phyloP scores from a whole-genome alignment of 805 yeast genomes.

The Yamadazyma nakazawae region DNA sequence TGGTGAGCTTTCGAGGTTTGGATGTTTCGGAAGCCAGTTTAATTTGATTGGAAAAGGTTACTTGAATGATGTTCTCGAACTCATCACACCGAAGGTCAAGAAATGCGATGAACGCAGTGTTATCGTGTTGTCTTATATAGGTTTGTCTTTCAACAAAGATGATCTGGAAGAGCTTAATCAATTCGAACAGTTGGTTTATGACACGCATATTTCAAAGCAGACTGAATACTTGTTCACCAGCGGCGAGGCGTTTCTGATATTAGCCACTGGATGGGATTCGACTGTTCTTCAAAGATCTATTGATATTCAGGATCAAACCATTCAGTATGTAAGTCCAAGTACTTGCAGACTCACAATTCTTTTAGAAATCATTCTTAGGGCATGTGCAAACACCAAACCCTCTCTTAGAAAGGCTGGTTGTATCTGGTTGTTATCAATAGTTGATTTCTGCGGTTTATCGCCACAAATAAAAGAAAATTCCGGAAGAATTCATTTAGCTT shows the following conservation, averaged over 20 bases:
- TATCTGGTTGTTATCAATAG: slow-evolving; percentile 79
- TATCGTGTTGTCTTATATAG: slow-evolving; percentile 52
- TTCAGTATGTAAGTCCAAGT: slow-evolving; percentile 15
- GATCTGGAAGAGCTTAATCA: slow-evolving; percentile 21
- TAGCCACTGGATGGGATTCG: slow-evolving; percentile 77
- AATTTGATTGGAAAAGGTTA: slow-evolving; percentile 6
- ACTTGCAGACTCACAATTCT: slow-evolving; percentile 27
- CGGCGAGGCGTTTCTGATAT: slow-evolving; percentile 78
- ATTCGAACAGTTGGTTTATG: slow-evolving; percentile 48
- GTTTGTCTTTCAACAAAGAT: slow-evolving; percentile 27
- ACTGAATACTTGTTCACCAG: slow-evolving; percentile 71
- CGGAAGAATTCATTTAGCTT: slow-evolving; percentile 65
- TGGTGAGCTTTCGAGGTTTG: slow-evolving; percentile 45
- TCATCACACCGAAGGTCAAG: slow-evolving; percentile 42
- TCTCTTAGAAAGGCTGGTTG: slow-evolving; percentile 71
- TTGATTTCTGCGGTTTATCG: slow-evolving; percentile 64
- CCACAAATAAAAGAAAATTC: slow-evolving; percentile 39
- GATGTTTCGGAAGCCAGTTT: slow-evolving; percentile 39
- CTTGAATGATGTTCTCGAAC: slow-evolving; percentile 15
- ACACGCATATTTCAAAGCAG: slow-evolving; percentile 63
- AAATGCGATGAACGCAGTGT: slow-evolving; percentile 59
- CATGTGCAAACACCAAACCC: slow-evolving; percentile 68
- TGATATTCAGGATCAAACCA: slow-evolving; percentile 47
- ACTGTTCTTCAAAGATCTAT: slow-evolving; percentile 46
- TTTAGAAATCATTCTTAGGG: slow-evolving; percentile 47